phyloP scores from a whole-genome alignment of 2,329 filamentous ascomycete genomes.

The Tolypocladium ophioglossoides region DNA sequence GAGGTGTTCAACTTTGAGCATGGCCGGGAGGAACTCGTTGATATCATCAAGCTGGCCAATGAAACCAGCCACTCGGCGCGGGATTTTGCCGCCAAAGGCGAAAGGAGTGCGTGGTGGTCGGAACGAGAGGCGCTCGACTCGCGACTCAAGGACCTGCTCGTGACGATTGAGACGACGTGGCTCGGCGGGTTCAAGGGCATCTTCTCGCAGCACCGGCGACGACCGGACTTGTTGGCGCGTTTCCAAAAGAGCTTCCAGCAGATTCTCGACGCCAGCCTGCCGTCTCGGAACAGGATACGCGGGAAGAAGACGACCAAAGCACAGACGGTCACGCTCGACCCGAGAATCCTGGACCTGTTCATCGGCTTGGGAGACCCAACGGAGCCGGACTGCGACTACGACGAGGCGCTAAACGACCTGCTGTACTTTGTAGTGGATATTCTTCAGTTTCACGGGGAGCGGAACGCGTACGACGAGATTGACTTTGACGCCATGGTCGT shows the following conservation, averaged over 20 bases:
- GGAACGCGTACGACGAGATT: conserved; percentile 94
- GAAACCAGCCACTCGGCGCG: conserved; percentile 65
- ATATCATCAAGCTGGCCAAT: conserved; percentile 76
- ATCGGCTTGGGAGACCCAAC: conserved; percentile 70
- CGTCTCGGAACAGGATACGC: conserved; percentile 60
- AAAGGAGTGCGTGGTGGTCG: conserved; percentile 81
- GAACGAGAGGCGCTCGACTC: conserved; percentile 71
- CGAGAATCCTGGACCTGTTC: conserved; percentile 73
- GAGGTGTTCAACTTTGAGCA: conserved; percentile 77
- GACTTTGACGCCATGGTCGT: conserved; percentile 90
- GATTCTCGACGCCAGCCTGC: conserved; percentile 74
- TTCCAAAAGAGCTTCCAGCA: conserved; percentile 72
- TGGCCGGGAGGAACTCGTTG: conserved; percentile 66
- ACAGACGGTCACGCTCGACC: conserved; percentile 38
- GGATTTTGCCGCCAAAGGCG: conserved; percentile 62
- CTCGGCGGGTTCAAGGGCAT: conserved; percentile 89
- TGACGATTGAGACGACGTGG: conserved; percentile 87
- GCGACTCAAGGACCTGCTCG: conserved; percentile 65
- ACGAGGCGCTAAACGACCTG: conserved; percentile 83
- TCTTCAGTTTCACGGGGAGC: conserved; percentile 90
- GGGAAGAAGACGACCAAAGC: conserved; percentile 39
- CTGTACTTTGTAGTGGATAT: conserved; percentile 96
- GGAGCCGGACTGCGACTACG: conserved; percentile 59
- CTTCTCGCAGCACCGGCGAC: conserved; percentile 64
- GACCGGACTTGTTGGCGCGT: conserved; percentile 53